Percentiles rank a stretch among this genome's conserved stretches.
phyloP scores from a whole-genome alignment of 169 alveolate genomes.

The Eimeria maxima region DNA sequence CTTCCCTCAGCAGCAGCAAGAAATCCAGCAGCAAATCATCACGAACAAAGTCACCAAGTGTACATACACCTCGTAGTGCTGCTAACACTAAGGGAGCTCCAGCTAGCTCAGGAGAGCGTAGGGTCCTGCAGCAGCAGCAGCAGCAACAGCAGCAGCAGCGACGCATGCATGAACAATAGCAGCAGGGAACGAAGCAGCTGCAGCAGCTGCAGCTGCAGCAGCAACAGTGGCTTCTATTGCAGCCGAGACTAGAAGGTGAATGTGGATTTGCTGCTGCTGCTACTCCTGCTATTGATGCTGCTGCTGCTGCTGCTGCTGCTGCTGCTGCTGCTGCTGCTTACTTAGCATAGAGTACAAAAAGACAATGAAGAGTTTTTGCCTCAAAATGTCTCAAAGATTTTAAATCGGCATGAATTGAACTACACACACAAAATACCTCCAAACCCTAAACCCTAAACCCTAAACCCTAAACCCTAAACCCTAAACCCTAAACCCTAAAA shows the following conservation, averaged over 20 bases:
- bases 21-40: conserved; percentile 69
- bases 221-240: not conserved
- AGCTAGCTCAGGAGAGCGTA: conserved; percentile 55
- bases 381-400: conserved; percentile 26
- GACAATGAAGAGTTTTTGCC: not conserved
- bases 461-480: not conserved
- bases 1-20: conserved; percentile 51
- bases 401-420: conserved; percentile 36
- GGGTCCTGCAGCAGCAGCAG: conserved; percentile 74
- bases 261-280: not conserved
- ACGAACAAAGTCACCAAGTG: conserved; percentile 58
- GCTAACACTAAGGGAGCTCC: conserved; percentile 66
- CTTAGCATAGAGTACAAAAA: conserved; percentile 60
- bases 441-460: not conserved
- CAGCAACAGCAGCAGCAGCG: not conserved
- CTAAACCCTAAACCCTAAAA: not conserved
- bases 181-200: not conserved
- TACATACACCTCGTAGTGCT: conserved; percentile 61
- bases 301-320: conserved; percentile 40
- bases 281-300: conserved; percentile 14
- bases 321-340: conserved; percentile 56
- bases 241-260: not conserved
- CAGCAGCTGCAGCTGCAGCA: conserved; percentile 15
- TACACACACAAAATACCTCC: not conserved
- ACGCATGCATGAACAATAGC: conserved; percentile 55